Conservation (phyloP, 495 filamentous ascomycete genomes). For the Choiromyces venosus region DNA sequence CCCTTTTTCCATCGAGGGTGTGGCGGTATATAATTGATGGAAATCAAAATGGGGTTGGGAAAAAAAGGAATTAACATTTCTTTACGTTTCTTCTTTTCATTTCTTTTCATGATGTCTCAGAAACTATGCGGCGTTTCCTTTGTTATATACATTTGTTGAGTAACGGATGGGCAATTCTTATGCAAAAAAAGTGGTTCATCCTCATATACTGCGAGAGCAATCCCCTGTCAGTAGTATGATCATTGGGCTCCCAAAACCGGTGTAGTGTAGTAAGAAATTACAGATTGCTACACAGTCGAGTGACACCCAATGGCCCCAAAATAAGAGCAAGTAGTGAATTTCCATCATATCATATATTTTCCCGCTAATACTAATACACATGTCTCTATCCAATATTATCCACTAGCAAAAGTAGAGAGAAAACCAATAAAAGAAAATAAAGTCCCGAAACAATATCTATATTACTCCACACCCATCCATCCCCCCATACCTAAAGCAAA, state of each 20-base stretch:
- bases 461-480: background rate
- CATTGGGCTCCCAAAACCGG: background rate
- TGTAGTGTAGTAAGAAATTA: background rate
- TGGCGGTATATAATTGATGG: background rate
- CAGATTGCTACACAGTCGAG: background rate
- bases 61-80: background rate
- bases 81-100: background rate
- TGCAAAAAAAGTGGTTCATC: background rate
- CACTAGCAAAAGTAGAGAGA: background rate
- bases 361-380: background rate
- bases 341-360: background rate
- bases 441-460: background rate
- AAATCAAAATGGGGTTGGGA: background rate
- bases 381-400: constrained; percentile 1
- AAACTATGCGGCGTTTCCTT: background rate
- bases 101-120: background rate
- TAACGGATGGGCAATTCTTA: background rate
- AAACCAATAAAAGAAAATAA: background rate
- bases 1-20: background rate
- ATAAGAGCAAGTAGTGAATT: background rate
- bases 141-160: background rate
- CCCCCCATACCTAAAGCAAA: background rate
- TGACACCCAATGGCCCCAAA: background rate
- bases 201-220: background rate
- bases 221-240: background rate